phyloP scores from a whole-genome alignment of 1,284 basidiomycete genomes.

The Leucoagaricus sp. region DNA sequence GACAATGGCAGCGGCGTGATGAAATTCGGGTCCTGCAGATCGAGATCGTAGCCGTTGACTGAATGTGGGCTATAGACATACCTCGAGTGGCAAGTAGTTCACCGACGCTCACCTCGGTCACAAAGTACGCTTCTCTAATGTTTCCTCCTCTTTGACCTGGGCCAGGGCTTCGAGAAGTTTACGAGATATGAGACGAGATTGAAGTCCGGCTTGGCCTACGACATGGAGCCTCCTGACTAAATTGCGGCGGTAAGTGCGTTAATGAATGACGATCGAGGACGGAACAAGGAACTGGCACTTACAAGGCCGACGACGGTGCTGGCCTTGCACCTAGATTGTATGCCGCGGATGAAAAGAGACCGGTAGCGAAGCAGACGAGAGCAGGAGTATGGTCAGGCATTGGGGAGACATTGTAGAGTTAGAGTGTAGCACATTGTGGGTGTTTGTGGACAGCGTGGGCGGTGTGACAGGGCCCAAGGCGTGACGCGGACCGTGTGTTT shows the following conservation, averaged over 20 bases:
- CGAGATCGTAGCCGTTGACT: too few species aligned
- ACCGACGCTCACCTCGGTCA: constrained; percentile 74
- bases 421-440: constrained; percentile 8
- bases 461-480: constrained; percentile 4
- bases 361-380: constrained; percentile 21
- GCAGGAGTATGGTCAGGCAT: background rate
- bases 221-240: background rate
- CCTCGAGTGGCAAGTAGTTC: constrained; percentile 67
- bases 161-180: background rate
- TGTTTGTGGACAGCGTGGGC: constrained; percentile 4
- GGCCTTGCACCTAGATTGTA: constrained; percentile 97
- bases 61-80: constrained; percentile 26
- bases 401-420: background rate
- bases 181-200: background rate
- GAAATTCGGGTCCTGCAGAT: constrained; percentile 69
- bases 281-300: constrained; percentile 1
- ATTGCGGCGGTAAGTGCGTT: background rate
- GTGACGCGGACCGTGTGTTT: constrained; percentile 12
- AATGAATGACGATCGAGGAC: background rate
- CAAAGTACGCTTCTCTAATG: constrained; percentile 81
- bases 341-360: constrained; percentile 75
- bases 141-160: background rate
- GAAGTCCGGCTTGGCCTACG: constrained; percentile 1
- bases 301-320: constrained; percentile 47
- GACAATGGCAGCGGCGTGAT: constrained; percentile 80